Conservation (phyloP, 805 yeast genomes). For the Saturnispora ahearnii region DNA sequence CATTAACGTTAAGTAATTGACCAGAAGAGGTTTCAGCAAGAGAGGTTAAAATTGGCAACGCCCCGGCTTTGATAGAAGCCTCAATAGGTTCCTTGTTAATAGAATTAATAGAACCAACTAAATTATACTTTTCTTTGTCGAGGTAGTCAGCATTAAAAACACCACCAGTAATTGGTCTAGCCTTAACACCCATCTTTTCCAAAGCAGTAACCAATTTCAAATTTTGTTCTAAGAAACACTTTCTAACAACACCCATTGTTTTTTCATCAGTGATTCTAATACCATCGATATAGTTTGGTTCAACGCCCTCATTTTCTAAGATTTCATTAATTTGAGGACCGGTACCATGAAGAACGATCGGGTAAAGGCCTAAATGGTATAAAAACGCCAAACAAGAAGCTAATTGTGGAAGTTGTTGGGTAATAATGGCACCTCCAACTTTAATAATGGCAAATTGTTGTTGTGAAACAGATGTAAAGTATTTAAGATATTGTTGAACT, state of each 20-base stretch:
- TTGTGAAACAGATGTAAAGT: constrained; percentile 90
- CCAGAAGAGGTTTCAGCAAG: constrained; percentile 96
- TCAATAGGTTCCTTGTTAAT: constrained; percentile 88
- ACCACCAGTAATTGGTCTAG: constrained; percentile 97
- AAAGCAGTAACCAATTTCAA: constrained; percentile 90
- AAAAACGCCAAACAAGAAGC: constrained; percentile 94
- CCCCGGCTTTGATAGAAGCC: constrained; percentile 92
- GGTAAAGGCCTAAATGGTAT: constrained; percentile 95
- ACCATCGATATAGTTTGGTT: constrained; percentile 93
- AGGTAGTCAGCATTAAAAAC: constrained; percentile 90
- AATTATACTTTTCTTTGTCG: constrained; percentile 81
- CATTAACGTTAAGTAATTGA: constrained; percentile 93
- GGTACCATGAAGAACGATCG: constrained; percentile 95
- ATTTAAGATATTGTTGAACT: constrained; percentile 94
- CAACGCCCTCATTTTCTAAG: constrained; percentile 88
- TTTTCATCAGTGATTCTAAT: constrained; percentile 90
- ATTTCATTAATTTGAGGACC: constrained; percentile 98
- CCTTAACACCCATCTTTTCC: constrained; percentile 94
- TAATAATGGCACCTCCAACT: constrained; percentile 98
- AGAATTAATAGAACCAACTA: constrained; percentile 82
- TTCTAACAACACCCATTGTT: constrained; percentile 94
- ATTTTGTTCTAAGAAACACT: constrained; percentile 92
- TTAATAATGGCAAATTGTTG: constrained; percentile 98
- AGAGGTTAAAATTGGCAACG: constrained; percentile 91
- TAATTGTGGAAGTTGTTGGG: constrained; percentile 84